Conservation (phyloP, 164 flowering plant species). For the Nymphaea colorata region DNA sequence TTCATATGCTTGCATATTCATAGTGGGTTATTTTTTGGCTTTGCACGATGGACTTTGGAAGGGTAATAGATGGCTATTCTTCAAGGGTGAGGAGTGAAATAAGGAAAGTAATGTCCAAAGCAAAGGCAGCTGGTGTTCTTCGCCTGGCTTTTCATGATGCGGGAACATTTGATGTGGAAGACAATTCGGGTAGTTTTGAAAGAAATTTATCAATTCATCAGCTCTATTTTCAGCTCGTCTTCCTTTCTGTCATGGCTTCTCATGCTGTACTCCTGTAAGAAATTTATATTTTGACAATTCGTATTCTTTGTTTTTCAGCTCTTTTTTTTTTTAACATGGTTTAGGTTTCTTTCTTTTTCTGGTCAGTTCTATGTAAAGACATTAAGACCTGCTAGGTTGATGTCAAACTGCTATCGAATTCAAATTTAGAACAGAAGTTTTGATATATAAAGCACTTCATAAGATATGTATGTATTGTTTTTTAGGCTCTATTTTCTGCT, state of each 20-base stretch:
- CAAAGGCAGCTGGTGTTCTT: slow-evolving; percentile 84
- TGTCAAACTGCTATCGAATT: too few species aligned
- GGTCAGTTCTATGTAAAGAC: too few species aligned
- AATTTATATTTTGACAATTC: neutral
- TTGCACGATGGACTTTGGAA: slow-evolving; percentile 9
- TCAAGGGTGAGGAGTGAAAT: slow-evolving; percentile 37
- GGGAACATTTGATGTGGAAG: slow-evolving; percentile 66
- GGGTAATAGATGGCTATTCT: slow-evolving; percentile 21
- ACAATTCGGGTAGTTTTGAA: slow-evolving; percentile 49
- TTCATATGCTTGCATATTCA: neutral
- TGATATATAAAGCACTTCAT: too few species aligned
- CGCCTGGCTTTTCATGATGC: slow-evolving; percentile 95
- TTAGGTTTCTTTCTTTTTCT: too few species aligned
- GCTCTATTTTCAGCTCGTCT: neutral
- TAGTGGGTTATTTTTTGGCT: neutral
- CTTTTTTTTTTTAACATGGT: neutral
- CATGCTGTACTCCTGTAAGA: too few species aligned
- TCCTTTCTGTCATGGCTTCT: too few species aligned
- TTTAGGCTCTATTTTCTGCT: too few species aligned
- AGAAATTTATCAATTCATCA: neutral
- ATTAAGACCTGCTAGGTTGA: too few species aligned
- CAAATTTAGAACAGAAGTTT: too few species aligned
- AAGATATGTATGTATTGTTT: too few species aligned
- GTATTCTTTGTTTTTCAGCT: neutral
- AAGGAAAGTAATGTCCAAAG: slow-evolving; percentile 54